These are phyloP conservation scores for Curvularia sp. DNA, from an alignment of 2,329 filamentous ascomycete genomes.

Conservation along the genomic window DNA sequence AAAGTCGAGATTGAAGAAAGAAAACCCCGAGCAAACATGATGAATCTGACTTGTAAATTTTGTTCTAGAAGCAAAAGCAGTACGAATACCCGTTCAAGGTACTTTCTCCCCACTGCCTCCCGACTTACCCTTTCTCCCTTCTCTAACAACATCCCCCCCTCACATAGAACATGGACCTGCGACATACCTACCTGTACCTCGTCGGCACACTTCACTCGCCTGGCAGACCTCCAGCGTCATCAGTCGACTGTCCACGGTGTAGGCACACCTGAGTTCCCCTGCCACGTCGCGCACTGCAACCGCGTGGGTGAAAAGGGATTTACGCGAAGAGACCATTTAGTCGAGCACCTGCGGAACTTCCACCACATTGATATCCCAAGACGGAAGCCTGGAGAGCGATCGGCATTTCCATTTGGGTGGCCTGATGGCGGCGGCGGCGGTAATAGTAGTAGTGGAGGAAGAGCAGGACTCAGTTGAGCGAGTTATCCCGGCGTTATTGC, in stretches of 20 bases:
- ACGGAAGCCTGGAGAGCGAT: conserved; percentile 43
- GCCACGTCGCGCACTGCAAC: conserved; percentile 40
- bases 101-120: neutral
- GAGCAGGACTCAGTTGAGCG: neutral
- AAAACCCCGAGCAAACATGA: neutral
- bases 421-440: conserved; percentile 13
- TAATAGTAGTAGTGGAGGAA: neutral
- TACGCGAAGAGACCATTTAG: conserved; percentile 63
- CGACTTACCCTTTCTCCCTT: neutral
- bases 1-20: neutral
- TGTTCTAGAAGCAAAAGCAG: conserved; percentile 24
- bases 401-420: conserved; percentile 40
- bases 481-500: neutral
- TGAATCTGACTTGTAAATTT: neutral
- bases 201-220: conserved; percentile 45
- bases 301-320: conserved; percentile 57
- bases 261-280: conserved; percentile 43
- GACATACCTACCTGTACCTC: conserved; percentile 41
- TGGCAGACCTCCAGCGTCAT: conserved; percentile 48
- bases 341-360: conserved; percentile 64
- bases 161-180: conserved; percentile 42
- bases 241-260: conserved; percentile 46
- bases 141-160: conserved; percentile 6
- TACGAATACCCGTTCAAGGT: conserved; percentile 25
- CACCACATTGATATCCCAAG: conserved; percentile 60